Conservation (phyloP, 2,329 filamentous ascomycete species). For the Aspergillus brasiliensis region DNA sequence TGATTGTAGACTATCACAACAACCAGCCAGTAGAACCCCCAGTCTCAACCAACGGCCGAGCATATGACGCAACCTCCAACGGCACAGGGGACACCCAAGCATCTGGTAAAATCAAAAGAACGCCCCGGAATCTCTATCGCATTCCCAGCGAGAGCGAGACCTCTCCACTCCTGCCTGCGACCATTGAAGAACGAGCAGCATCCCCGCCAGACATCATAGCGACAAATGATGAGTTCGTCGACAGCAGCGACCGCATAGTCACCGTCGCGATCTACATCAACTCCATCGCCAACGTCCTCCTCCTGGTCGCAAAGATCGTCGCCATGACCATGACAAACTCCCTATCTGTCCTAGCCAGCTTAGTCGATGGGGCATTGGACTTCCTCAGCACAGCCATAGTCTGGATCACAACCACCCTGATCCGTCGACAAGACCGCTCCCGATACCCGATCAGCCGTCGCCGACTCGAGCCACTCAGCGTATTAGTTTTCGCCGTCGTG, state of each 20-base stretch:
- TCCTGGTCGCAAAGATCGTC: conserved; percentile 74
- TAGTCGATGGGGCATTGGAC: conserved; percentile 68
- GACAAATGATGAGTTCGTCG: conserved; percentile 52
- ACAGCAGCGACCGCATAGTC: conserved; percentile 74
- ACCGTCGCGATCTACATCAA: conserved; percentile 88
- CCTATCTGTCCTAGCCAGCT: conserved; percentile 65
- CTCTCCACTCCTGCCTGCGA: conserved; percentile 27
- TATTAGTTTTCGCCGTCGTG: conserved; percentile 66
- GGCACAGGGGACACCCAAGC: conserved; percentile 22
- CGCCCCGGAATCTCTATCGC: conserved; percentile 83
- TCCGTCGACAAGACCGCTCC: conserved; percentile 61
- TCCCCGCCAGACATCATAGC: conserved; percentile 51
- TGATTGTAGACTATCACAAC: conserved; percentile 80
- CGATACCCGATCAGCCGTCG: conserved; percentile 66
- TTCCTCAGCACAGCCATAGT: conserved; percentile 66
- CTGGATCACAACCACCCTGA: conserved; percentile 61
- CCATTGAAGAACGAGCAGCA: conserved; percentile 63
- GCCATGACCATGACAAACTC: conserved; percentile 76
- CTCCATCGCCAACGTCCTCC: conserved; percentile 72
- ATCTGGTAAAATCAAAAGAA: conserved; percentile 62
- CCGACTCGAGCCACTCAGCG: conserved; percentile 65
- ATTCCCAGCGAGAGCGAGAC: conserved; percentile 48
- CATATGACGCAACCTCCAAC: conserved; percentile 53
- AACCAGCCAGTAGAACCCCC: not conserved
- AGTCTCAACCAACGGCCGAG: not conserved